phyloP scores from a whole-genome alignment of 768 basidiomycete species.

The Rhodotorula kratochvilovae region DNA sequence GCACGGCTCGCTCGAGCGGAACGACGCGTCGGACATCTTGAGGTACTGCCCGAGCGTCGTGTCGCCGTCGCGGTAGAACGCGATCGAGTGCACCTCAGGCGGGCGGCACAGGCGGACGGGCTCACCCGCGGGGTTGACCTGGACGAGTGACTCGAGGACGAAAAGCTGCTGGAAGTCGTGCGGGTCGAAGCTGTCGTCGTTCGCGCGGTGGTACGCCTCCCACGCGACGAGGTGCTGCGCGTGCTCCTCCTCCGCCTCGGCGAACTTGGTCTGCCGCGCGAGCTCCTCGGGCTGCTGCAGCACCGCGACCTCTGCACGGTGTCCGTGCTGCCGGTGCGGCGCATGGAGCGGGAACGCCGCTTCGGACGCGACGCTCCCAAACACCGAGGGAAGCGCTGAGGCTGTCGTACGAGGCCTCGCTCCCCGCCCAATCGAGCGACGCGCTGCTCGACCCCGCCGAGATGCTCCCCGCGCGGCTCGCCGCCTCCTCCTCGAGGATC shows the following conservation, averaged over 20 bases:
- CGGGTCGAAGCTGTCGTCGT: conserved; percentile 64
- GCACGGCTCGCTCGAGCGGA: conserved; percentile 53
- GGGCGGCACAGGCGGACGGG: conserved; percentile 48
- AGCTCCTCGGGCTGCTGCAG: conserved; percentile 20
- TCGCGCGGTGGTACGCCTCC: conserved; percentile 28
- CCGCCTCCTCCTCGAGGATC: conserved; percentile 29
- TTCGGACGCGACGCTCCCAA: not conserved
- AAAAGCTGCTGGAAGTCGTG: conserved; percentile 89
- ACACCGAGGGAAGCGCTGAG: not conserved
- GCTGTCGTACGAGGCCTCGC: not conserved
- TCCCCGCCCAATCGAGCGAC: conserved; percentile 1
- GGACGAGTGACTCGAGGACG: conserved; percentile 70
- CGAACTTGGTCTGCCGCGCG: conserved; percentile 24
- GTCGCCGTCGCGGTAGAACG: conserved; percentile 76
- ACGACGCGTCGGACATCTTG: conserved; percentile 57
- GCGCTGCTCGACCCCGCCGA: conserved; percentile 20
- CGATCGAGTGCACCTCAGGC: conserved; percentile 66
- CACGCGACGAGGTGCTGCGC: conserved; percentile 35
- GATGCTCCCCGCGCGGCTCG: conserved; percentile 7
- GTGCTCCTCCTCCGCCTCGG: conserved; percentile 36
- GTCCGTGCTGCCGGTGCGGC: no score
- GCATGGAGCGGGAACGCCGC: not conserved
- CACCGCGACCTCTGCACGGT: not conserved
- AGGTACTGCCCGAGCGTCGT: conserved; percentile 84
- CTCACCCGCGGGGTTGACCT: conserved; percentile 58